Conservation (phyloP, 78 protist species). For the Creolimax fragrantissima region DNA sequence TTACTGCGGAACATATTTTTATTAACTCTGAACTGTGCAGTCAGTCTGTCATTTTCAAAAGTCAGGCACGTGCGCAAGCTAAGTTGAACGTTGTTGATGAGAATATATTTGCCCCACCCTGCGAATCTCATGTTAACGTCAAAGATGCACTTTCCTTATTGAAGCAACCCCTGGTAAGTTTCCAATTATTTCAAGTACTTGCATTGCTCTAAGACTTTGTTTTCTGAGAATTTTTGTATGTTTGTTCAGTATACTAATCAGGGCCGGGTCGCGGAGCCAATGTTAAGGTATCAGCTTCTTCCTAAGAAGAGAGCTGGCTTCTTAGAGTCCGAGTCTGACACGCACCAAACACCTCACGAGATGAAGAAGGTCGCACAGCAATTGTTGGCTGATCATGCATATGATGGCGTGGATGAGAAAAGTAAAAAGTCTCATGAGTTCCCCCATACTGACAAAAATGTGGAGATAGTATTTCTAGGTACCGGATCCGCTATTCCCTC, state of each 20-base stretch:
- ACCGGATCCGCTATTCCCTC: constrained; percentile 87
- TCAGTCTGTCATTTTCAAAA: not conserved
- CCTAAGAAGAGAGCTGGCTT: not conserved
- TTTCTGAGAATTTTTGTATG: too few species aligned
- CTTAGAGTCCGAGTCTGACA: not conserved
- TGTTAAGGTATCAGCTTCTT: not conserved
- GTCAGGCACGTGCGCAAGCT: not conserved
- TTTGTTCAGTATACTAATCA: not conserved
- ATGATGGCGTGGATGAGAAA: not conserved
- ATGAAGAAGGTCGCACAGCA: not conserved
- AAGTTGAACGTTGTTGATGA: not conserved
- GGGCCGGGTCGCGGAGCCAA: not conserved
- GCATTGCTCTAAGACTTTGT: too few species aligned
- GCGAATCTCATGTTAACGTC: too few species aligned
- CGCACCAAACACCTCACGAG: not conserved
- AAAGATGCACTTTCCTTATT: too few species aligned
- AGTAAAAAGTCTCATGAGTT: not conserved
- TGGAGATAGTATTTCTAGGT: constrained; percentile 65
- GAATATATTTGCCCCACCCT: not conserved
- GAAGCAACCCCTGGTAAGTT: too few species aligned
- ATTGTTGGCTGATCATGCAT: not conserved
- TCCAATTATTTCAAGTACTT: too few species aligned
- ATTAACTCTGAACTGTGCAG: not conserved
- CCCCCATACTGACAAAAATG: not conserved
- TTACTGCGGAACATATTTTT: not conserved